Conservation (phyloP, 805 yeast species). For the Scheffersomyces lignosus region DNA sequence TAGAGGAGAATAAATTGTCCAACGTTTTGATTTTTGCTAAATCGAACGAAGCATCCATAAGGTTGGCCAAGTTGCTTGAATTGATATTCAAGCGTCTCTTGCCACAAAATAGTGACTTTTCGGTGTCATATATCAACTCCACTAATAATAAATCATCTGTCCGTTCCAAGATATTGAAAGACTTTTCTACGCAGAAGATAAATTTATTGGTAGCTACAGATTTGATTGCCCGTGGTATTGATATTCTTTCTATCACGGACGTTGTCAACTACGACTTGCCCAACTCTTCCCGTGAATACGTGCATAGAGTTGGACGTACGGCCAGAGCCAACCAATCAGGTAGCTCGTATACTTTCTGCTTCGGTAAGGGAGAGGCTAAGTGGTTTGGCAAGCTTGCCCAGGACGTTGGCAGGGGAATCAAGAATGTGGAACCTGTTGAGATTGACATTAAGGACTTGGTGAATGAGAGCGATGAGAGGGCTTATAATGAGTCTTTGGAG, state of each 20-base stretch:
- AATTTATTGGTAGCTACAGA: slow-evolving; percentile 77
- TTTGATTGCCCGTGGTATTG: slow-evolving; percentile 94
- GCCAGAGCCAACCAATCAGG: slow-evolving; percentile 90
- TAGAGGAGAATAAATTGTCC: slow-evolving; percentile 23
- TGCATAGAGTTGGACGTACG: slow-evolving; percentile 95
- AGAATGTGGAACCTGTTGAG: slow-evolving; percentile 19
- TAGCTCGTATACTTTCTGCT: slow-evolving; percentile 67
- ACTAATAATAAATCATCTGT: slow-evolving; percentile 49
- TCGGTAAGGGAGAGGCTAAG: slow-evolving; percentile 75
- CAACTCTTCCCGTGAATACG: slow-evolving; percentile 82
- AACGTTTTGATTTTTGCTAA: slow-evolving; percentile 64
- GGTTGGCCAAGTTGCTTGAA: slow-evolving; percentile 63
- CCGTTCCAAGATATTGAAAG: slow-evolving; percentile 57
- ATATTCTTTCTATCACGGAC: slow-evolving; percentile 63
- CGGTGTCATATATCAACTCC: slow-evolving; percentile 53
- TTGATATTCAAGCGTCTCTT: slow-evolving; percentile 35
- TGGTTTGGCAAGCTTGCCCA: slow-evolving; percentile 54
- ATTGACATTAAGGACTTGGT: slow-evolving; percentile 20
- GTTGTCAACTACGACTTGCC: slow-evolving; percentile 94
- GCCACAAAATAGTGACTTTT: slow-evolving; percentile 16
- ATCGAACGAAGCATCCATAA: slow-evolving; percentile 84
- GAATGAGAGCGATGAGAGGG: slow-evolving; percentile 21
- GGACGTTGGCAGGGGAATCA: slow-evolving; percentile 46
- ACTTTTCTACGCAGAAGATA: slow-evolving; percentile 55
- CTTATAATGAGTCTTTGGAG: slow-evolving; percentile 26